Base-by-base conservation (phyloP, 2,329 filamentous ascomycete species). In the Pseudogymnoascus sp. region DNA sequence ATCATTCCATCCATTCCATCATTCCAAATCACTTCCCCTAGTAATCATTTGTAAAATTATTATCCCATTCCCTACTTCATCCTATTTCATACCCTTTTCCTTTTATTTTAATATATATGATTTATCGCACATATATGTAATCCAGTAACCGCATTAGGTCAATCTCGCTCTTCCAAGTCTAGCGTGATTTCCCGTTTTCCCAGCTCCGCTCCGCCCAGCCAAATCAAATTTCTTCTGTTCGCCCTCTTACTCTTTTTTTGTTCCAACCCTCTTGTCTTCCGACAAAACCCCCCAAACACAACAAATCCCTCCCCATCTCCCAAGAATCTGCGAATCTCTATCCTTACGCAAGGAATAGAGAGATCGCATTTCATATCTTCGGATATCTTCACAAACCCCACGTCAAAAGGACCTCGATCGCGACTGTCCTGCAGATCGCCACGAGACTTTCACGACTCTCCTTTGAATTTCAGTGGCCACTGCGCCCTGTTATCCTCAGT, bases 391-490 rank as follows among this genome's bases (percentile, higher is more conserved):
- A 39, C 39, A 59, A 21, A 58, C 23, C 28, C 23, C 13, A 8
- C 18, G 23, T 30, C 37, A 41, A 30, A 30, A 9, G 19, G 55
- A 38, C 38, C 45, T 30, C 45, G 45, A 52, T 57, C 55, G 57
- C 33, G 34, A 59, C 34, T 41, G 57, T 30, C 57, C 34, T 59
- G 35, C 34, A 59, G 26, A 59, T 41, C 34, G 39, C 35, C 35
- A 41, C 57, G 35, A 28, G 34, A 13, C 26, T 23, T 37, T 23
- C 39, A 37, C 57, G 26, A 59, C 57, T 59, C 57, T 59, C 57
- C 57, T 59, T 59, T 59, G 57, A 45, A 59, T 45, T 35, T 39
- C 55, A 37, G 57, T n/a, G 39, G 57, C 34, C 57, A n/a, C 57
- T 59, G 34, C 37, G 26, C 26, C 26, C 39, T 30, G 26, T 59